Conservation (phyloP, 805 yeast species). For the Ogataea zsoltii region DNA sequence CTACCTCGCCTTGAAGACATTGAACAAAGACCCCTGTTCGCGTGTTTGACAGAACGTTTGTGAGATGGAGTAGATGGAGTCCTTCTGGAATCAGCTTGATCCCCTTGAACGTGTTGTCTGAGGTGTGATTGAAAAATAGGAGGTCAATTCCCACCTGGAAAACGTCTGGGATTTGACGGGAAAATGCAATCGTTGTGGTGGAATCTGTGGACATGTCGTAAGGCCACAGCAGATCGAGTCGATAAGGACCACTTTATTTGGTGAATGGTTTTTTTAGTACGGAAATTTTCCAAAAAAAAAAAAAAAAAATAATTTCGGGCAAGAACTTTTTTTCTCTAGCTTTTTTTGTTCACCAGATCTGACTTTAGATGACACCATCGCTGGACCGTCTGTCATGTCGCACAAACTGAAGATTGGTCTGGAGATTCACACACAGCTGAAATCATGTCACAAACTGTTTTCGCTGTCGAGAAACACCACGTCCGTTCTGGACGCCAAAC, state of each 20-base stretch:
- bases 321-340: no score
- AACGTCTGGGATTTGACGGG: constrained; percentile 13
- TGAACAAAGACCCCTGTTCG: constrained; percentile 41
- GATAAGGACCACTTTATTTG: no score
- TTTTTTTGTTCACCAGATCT: no score
- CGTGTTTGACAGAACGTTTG: constrained; percentile 37
- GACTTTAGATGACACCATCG: no score
- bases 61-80: constrained; percentile 55
- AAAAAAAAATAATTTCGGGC: no score
- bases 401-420: constrained; percentile 72
- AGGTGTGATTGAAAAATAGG: constrained; percentile 20
- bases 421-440: constrained; percentile 90
- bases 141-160: constrained; percentile 28
- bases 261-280: no score
- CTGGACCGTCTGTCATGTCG: constrained; percentile 5
- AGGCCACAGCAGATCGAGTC: no score
- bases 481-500: constrained; percentile 42
- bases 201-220: no score
- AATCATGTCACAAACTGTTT: constrained; percentile 73
- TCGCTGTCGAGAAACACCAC: constrained; percentile 56
- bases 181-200: constrained; percentile 17
- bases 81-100: constrained; percentile 54
- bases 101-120: constrained; percentile 37
- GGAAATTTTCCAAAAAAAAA: no score
- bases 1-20: constrained; percentile 33